Conservation (phyloP, 768 basidiomycete genomes). For the Auriscalpium orientale region DNA sequence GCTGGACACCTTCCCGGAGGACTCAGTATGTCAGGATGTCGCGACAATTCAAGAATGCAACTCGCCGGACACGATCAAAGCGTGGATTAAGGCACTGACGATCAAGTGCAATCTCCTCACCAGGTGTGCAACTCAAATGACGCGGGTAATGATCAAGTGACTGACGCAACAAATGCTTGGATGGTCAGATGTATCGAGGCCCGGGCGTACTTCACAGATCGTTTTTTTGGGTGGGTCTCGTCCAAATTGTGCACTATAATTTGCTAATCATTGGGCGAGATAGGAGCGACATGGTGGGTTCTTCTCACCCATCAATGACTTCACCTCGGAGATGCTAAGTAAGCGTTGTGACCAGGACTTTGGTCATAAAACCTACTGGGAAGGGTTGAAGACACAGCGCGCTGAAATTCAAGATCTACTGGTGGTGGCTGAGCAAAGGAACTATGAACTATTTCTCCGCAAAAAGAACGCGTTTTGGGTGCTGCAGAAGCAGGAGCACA, state of each 20-base stretch:
- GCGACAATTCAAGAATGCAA: neutral
- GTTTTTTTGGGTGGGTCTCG: slow-evolving; percentile 31
- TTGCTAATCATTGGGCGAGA: neutral
- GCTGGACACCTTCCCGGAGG: neutral
- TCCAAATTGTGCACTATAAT: neutral
- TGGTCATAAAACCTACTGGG: slow-evolving; percentile 30
- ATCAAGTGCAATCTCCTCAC: neutral
- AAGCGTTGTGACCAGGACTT: slow-evolving; percentile 25
- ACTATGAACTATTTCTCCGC: neutral
- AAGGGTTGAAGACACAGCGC: neutral
- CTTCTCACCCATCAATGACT: neutral
- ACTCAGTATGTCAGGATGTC: neutral
- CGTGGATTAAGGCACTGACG: neutral
- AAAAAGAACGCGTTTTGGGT: neutral
- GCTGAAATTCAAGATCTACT: neutral
- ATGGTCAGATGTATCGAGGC: slow-evolving; percentile 29
- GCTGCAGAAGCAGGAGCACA: neutral
- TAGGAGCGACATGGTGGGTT: neutral
- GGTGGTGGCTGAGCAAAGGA: neutral
- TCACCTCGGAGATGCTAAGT: too few species aligned
- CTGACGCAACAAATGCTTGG: neutral
- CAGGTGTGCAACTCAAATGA: neutral
- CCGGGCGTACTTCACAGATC: slow-evolving; percentile 30
- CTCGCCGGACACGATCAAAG: slow-evolving; percentile 16
- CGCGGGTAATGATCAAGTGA: neutral